phyloP scores from a whole-genome alignment of 2,329 filamentous ascomycete genomes.

The Penicillium sp. region DNA sequence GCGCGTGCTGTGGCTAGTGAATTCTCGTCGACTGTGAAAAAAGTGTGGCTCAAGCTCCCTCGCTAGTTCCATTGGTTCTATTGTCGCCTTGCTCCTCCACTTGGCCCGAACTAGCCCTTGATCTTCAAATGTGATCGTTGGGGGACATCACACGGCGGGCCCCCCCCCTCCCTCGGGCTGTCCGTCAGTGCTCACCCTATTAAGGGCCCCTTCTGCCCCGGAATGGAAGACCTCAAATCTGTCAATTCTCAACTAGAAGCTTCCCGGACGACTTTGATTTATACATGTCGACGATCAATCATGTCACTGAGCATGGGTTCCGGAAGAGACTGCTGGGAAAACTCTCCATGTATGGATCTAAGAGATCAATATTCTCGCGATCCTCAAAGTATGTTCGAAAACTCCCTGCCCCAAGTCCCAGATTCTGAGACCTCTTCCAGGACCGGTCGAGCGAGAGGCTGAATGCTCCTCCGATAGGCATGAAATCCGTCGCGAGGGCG shows the following conservation, averaged over 20 bases:
- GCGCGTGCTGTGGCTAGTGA: conserved; percentile 10
- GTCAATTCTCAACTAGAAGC: background rate
- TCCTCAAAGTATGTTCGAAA: conserved; percentile 27
- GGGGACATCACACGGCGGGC: conserved; percentile 19
- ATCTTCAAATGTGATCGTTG: conserved; percentile 26
- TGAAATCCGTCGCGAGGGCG: conserved; percentile 12
- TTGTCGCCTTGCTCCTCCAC: conserved; percentile 19
- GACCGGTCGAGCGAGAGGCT: conserved; percentile 28
- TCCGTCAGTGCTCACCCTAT: conserved; percentile 4
- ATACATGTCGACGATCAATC: conserved; percentile 17
- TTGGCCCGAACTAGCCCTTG: conserved; percentile 25
- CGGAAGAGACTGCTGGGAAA: conserved; percentile 32
- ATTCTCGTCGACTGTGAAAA: too few species aligned
- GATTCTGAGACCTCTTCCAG: conserved; percentile 46
- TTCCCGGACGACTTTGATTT: background rate
- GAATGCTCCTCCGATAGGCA: conserved; percentile 28
- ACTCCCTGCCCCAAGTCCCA: conserved; percentile 54
- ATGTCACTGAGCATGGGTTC: conserved; percentile 32
- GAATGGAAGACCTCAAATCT: background rate
- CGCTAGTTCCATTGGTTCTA: background rate
- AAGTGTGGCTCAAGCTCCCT: conserved; percentile 13
- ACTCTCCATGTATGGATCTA: conserved; percentile 28
- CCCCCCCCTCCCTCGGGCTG: conserved; percentile 13
- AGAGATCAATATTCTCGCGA: conserved; percentile 28
- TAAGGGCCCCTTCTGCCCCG: background rate